Base-by-base conservation (phyloP, 306 rosid genomes). In the Vicia villosa region DNA sequence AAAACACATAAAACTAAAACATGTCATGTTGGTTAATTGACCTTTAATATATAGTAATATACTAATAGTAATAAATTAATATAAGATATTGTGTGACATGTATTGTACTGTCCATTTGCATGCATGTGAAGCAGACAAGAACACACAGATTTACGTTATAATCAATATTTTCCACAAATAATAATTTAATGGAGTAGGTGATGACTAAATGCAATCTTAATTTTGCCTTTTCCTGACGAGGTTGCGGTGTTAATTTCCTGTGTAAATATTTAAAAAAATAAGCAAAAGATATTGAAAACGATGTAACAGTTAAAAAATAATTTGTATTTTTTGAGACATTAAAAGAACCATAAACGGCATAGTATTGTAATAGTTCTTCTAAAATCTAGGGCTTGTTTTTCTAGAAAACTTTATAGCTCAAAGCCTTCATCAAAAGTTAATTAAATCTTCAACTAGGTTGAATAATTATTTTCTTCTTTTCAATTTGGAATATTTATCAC, bases 21-120 rank as follows among this genome's bases (percentile, higher is more conserved):
- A 64, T 74, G 72, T 74, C 66, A 64, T 74, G 72, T 74, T 47
- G 24, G 65, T 28, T 22, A 40, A n/a, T 64, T 64, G 38, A 58
- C 74, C 36, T 47, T 54, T 10, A 14, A 24, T 43, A 22, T 37
- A 37, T 46, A 66, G 10, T 52, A 60, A 22, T 37, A 37, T 46
- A 66, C 10, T 52, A 60, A 17, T 11, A 2, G 32, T 68, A 59
- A 22, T 55, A 24, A 26, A 56, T 13, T 12, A 55, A 55, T 61
- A 40, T 12, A 19, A 4, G 24, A 37, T 55, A 4, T 42, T 0
- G 61, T 46, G 43, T 56, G 50, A 32, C 40, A 32, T 15, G n/a
- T 34, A 34, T 52, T 7, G 4, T 0, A 10, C 3, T 56, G 62
- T 37, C 47, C 34, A 19, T 58, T 66, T 58, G 63, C 74, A 59